Conservation (phyloP, 345 rosid genomes). For the Noccaea bulbosa region DNA sequence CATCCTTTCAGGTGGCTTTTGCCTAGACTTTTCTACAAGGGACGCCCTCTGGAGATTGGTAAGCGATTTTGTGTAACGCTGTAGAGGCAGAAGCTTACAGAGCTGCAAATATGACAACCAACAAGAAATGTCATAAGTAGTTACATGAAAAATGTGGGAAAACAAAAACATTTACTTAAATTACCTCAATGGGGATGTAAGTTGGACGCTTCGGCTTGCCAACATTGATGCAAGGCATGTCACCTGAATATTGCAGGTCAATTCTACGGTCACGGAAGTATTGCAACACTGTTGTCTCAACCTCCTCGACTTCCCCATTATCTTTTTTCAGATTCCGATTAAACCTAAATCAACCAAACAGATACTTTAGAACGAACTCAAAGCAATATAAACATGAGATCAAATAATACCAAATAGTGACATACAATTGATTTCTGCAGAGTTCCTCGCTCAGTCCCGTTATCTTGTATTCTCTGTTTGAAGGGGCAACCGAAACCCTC, state of each 20-base stretch:
- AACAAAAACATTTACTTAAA: neutral
- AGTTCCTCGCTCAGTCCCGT: constrained; percentile 65
- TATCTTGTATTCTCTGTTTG: constrained; percentile 78
- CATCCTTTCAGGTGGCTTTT: constrained; percentile 95
- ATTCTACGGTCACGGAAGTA: constrained; percentile 68
- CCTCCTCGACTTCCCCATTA: constrained; percentile 51
- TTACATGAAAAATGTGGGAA: neutral
- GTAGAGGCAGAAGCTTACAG: constrained; percentile 75
- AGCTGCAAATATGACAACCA: constrained; percentile 51
- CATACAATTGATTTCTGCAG: constrained; percentile 61
- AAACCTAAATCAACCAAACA: constrained; percentile 55
- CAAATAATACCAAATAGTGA: neutral
- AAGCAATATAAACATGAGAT: constrained; percentile 4
- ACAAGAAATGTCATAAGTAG: neutral
- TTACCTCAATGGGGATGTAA: constrained; percentile 81
- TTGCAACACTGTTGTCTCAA: constrained; percentile 66
- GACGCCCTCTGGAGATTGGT: constrained; percentile 70
- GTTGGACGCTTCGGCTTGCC: constrained; percentile 92
- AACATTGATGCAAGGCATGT: constrained; percentile 85
- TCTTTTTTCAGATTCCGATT: constrained; percentile 51
- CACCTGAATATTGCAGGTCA: constrained; percentile 63
- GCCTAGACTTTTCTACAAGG: constrained; percentile 89
- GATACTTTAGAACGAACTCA: constrained; percentile 2
- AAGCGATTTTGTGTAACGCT: constrained; percentile 90
- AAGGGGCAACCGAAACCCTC: constrained; percentile 59